Evolutionary conservation across 1,284 basidiomycete species (phyloP), one percentile per base, ranked within the genome.

Genomic region (Schizophyllum amplum): DNA sequence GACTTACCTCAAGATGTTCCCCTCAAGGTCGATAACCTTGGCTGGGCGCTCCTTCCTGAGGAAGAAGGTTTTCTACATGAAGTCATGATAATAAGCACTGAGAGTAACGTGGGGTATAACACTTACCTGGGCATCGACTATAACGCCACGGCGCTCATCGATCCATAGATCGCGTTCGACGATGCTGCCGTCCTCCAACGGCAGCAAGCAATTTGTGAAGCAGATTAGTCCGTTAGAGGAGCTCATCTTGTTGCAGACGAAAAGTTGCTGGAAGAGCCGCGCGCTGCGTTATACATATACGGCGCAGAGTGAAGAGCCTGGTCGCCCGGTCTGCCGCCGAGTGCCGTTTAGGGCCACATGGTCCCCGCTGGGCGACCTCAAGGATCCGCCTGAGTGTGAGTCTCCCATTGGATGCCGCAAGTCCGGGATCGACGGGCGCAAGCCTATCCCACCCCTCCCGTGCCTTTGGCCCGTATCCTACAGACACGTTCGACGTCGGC

Each of bases 191-290:
- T 92, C 87, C 66, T 92, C 87, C 59, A 78, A 80, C 1, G 86
- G 83, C 33, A 92, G 74, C 57, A 86, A 71, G 64, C 91, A 91
- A 70, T 93, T 92, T 22, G 90, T 93, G 71, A 93, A 92, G 71
- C 91, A 90, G 55, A 92, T 71, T 22, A 92, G 74, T 51, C 80
- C 81, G 68, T 90, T 89, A 7, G 75, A 72, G 74, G 52, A 54
- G 17, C 33, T 42, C 33, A 42, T 42, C 11, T 56, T 24, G 24
- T 20, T 26, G 25, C 15, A 7, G 53, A 23, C 25, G n/a, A 48
- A 24, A 54, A 55, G 42, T 20, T 23, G 22, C 26, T 33, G 48
- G 23, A 13, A 20, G 52, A n/a, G 51, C 55, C 33, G 20, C 24
- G 13, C 27, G 48, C 21, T 26, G 24, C 55, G 47, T 27, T 51